Evolutionary conservation across 768 basidiomycete genomes (phyloP).

Genomic region (Gloeophyllum trabeum): DNA sequence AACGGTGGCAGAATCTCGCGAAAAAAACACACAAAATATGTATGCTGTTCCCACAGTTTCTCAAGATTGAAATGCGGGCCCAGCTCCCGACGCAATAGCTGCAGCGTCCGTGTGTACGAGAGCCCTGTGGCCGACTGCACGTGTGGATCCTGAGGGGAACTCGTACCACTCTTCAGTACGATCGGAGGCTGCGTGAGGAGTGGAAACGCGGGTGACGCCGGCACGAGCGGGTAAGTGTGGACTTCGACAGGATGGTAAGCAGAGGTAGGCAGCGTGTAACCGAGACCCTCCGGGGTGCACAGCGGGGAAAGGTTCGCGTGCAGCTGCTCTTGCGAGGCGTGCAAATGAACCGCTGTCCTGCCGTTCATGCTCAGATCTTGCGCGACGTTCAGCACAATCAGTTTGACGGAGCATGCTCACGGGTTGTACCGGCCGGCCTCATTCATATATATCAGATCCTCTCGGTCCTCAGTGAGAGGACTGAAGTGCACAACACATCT

Average conservation of each 20-base stretch:
- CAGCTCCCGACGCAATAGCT: constrained; percentile 20
- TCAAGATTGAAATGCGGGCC: constrained; percentile 35
- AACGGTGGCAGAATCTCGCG: background rate
- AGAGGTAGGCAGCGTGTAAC: constrained; percentile 14
- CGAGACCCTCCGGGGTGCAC: constrained; percentile 13
- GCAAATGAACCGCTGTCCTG: constrained; percentile 24
- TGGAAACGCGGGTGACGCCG: constrained; percentile 25
- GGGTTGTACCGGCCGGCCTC: constrained; percentile 16
- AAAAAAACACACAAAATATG: constrained; percentile 23
- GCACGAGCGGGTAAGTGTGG: constrained; percentile 24
- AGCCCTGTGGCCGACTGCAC: constrained; percentile 25
- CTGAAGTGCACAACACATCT: constrained; percentile 25
- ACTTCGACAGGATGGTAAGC: constrained; percentile 17
- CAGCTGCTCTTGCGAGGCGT: constrained; percentile 23
- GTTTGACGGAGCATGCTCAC: background rate
- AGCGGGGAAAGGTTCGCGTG: constrained; percentile 18
- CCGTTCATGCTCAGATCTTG: background rate
- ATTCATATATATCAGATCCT: constrained; percentile 17
- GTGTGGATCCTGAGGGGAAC: constrained; percentile 17
- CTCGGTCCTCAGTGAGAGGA: constrained; percentile 15
- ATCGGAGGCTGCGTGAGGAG: constrained; percentile 20
- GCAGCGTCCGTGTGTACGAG: constrained; percentile 26
- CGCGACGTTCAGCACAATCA: background rate
- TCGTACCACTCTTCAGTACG: constrained; percentile 11
- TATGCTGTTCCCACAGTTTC: constrained; percentile 34